Evolutionary conservation across 1,284 basidiomycete genomes (phyloP), one percentile per base, ranked within the genome.

Genomic region (Stygiomarasmius scandens): DNA sequence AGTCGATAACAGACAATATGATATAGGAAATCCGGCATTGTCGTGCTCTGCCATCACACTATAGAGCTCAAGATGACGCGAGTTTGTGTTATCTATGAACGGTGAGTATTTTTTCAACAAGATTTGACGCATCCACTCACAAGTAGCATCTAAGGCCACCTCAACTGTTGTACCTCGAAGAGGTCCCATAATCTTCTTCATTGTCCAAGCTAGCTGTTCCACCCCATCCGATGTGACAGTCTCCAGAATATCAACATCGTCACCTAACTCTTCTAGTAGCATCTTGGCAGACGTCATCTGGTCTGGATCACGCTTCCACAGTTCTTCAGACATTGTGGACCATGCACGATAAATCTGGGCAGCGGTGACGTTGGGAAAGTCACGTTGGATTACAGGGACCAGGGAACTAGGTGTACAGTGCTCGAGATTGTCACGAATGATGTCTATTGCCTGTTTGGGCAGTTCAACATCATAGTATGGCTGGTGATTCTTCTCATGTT

Each of bases 1-100:
- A 2, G 71, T 73, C 10, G 67, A 68, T 16, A 71, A 55, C 6
- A 73, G 58, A 45, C 66, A 70, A 52, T 72, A 72, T 19, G 62
- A 61, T 12, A 72, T 50, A 2, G 69, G 69, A 51, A 68, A 67
- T 3, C 72, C 69, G 6, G 66, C 64, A 56, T 65, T 65, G 53
- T 74, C 68, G 43, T 66, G 49, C 56, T 73, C 71, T 1, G 52
- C 63, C 43, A 74, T 59, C 25, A 72, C 54, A 22, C 60, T 65
- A n/a, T n/a, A n/a, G n/a, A n/a, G n/a, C n/a, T n/a, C n/a, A n/a
- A n/a, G n/a, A n/a, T n/a, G n/a, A n/a, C n/a, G n/a, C n/a, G n/a
- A n/a, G n/a, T n/a, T n/a, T n/a, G n/a, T n/a, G n/a, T n/a, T n/a
- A n/a, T n/a, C n/a, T n/a, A n/a, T n/a, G n/a, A n/a, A n/a, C n/a